Evolutionary conservation across 306 rosid species (phyloP), one percentile per base, ranked within the genome.

Genomic region (Delonix regia): DNA sequence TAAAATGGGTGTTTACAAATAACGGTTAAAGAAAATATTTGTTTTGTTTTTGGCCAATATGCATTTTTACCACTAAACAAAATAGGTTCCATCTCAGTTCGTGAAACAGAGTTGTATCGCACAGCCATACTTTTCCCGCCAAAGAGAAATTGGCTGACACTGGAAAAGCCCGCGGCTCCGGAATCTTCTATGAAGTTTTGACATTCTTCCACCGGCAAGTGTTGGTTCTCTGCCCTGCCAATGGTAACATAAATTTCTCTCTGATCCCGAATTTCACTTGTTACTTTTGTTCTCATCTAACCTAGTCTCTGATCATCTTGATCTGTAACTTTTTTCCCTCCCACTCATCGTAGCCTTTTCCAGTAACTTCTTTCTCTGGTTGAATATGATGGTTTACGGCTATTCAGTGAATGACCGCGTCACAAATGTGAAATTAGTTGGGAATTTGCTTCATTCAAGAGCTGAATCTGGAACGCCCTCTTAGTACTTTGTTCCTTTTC

Each of bases 61-160:
- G n/a, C n/a, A n/a, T n/a, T n/a, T n/a, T n/a, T n/a, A n/a, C n/a
- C n/a, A n/a, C n/a, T n/a, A n/a, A n/a, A n/a, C n/a, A n/a, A n/a
- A n/a, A n/a, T n/a, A n/a, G n/a, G n/a, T n/a, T n/a, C n/a, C n/a
- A n/a, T n/a, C n/a, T n/a, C n/a, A n/a, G n/a, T n/a, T n/a, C n/a
- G n/a, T n/a, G n/a, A n/a, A n/a, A 5, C 9, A 18, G 56, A 6
- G 56, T 6, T 6, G 56, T 51, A 12, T 12, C 14, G 34, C 2
- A 18, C 22, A 18, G 4, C 28, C 62, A 30, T 22, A 24, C 3
- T 69, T 77, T 81, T 78, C 88, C 88, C 88, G 88, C 88, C 80
- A 74, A 78, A 49, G 44, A 77, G 71, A 77, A 73, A 70, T 70
- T 24, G 19, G 13, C 56, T 19, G 22, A 16, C 24, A 16, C 72